These are phyloP conservation scores for Arctium lappa DNA, from an alignment of 129 eudicot genomes.

Conservation along the genomic window DNA sequence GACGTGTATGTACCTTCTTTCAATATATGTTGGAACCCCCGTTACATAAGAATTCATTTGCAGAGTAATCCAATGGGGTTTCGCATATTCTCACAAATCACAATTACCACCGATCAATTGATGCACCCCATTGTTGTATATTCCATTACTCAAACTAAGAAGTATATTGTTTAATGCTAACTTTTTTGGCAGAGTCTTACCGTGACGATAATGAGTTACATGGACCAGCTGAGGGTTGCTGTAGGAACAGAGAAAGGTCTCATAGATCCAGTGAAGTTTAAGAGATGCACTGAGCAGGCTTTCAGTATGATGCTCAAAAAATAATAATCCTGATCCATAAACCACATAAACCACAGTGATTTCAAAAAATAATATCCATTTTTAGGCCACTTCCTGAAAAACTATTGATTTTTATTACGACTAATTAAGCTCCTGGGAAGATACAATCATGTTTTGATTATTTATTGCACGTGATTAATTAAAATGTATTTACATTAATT, in stretches of 20 bases:
- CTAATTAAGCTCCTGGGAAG: background rate
- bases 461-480: background rate
- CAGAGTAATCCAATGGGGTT: background rate
- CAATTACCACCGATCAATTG: background rate
- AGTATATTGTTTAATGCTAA: background rate
- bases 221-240: conserved; percentile 45
- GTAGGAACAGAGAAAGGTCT: conserved; percentile 43
- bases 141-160: background rate
- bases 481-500: background rate
- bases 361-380: background rate
- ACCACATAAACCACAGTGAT: background rate
- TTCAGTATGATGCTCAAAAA: conserved; percentile 26
- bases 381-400: background rate
- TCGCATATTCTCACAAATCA: too few relatives aligned
- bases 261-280: conserved; percentile 38
- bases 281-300: conserved; percentile 43
- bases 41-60: conserved; percentile 30
- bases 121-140: background rate
- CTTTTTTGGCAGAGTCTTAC: conserved; percentile 35
- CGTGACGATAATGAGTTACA: conserved; percentile 47
- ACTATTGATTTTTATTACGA: too few relatives aligned
- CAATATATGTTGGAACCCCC: conserved; percentile 3
- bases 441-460: background rate
- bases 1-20: background rate
- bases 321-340: background rate